Conservation (phyloP, 1,284 basidiomycete species). For the Anthracocystis panici-leucophaei region DNA sequence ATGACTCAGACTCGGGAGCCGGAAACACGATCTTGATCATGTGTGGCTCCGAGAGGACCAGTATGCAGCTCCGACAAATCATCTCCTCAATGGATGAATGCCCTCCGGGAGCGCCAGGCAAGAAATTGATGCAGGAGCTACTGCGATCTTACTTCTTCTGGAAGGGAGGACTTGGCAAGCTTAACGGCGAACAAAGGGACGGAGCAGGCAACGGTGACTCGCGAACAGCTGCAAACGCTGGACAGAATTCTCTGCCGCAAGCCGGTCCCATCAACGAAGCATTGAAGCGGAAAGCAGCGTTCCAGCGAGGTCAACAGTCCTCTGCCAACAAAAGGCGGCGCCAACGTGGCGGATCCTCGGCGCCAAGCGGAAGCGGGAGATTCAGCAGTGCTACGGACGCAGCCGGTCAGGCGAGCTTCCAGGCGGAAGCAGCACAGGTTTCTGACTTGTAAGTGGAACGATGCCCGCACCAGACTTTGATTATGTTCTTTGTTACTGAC, state of each 20-base stretch:
- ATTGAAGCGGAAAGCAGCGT: conserved; percentile 58
- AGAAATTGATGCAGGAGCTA: conserved; percentile 80
- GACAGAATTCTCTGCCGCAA: neutral
- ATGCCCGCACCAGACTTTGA: no score
- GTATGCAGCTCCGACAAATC: conserved; percentile 60
- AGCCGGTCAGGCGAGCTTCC: conserved; percentile 39
- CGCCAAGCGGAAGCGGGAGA: conserved; percentile 9
- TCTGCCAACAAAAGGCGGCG: conserved; percentile 70
- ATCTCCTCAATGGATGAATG: conserved; percentile 55
- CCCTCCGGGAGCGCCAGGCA: conserved; percentile 64
- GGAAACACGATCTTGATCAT: conserved; percentile 67
- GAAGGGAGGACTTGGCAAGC: conserved; percentile 77
- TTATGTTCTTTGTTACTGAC: neutral
- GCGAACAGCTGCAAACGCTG: conserved; percentile 21
- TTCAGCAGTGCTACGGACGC: conserved; percentile 27
- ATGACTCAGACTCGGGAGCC: conserved; percentile 15
- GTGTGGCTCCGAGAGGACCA: conserved; percentile 57
- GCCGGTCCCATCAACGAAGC: conserved; percentile 40
- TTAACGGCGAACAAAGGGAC: conserved; percentile 60
- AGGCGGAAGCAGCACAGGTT: conserved; percentile 74
- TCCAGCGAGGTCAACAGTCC: conserved; percentile 56
- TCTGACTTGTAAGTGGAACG: conserved; percentile 75
- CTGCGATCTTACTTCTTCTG: conserved; percentile 82
- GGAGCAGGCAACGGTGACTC: conserved; percentile 4
- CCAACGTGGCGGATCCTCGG: conserved; percentile 63